These are phyloP conservation scores for Cenococcum geophilum DNA, from an alignment of 495 filamentous ascomycete genomes.

Conservation along the genomic window DNA sequence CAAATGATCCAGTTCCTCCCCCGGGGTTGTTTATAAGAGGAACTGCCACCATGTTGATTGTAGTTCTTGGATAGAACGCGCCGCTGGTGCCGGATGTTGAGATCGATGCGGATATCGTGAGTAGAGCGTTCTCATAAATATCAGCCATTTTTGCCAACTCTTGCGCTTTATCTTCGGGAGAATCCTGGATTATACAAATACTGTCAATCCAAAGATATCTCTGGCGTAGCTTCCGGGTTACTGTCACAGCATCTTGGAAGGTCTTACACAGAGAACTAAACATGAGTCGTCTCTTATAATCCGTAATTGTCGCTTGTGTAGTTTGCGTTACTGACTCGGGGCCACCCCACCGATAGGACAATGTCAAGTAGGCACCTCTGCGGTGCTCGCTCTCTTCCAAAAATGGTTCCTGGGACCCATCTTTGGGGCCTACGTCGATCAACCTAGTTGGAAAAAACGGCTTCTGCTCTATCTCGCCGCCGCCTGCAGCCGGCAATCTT, in stretches of 20 bases:
- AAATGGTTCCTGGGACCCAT: not conserved
- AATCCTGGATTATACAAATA: constrained; percentile 16
- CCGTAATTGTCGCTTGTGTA: not conserved
- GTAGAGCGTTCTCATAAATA: constrained; percentile 7
- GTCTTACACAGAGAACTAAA: not conserved
- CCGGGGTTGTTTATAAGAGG: no score
- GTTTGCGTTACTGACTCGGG: not conserved
- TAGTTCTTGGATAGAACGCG: no score
- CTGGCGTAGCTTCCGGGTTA: not conserved
- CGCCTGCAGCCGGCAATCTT: no score
- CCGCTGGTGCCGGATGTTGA: not conserved
- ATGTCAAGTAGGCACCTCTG: not conserved
- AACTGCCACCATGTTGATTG: no score
- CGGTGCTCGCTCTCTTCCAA: not conserved
- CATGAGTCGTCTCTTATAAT: not conserved
- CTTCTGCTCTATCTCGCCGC: not conserved
- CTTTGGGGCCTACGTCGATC: not conserved
- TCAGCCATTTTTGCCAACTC: constrained; percentile 9
- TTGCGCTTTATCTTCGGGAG: constrained; percentile 10
- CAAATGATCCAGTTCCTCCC: no score
- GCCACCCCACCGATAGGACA: not conserved
- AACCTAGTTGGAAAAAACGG: not conserved
- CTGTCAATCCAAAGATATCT: constrained; percentile 14
- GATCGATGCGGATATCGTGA: not conserved
- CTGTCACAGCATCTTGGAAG: not conserved